Base-by-base conservation (phyloP, 345 rosid genomes). In the Schrenkiella parvula region DNA sequence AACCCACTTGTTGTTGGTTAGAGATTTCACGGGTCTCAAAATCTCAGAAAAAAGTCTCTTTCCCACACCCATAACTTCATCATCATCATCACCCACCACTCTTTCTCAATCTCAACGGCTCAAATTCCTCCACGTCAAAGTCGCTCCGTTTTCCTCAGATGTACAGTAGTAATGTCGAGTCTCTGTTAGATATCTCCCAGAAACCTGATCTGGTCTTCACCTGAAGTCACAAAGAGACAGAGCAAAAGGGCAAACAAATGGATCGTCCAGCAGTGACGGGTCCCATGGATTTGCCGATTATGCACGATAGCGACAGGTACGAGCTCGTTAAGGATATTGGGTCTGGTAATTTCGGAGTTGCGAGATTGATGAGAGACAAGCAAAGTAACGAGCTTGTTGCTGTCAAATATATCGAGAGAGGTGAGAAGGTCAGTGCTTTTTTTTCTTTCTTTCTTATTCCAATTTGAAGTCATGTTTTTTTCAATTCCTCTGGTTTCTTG, bases 401-500 rank as follows among this genome's bases (percentile, higher is more conserved):
- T 51, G 93, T 93, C 61, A 93, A 93, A 55, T 90, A 87, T 73
- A 93, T 93, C 53, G 97, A 89, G 83, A 86, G 98, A 81, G 98
- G 98, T 55, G 83, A 84, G 71, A 93, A 90, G 98, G 98, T 89
- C 35, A 77, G 60, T 64, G 32, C 41, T 48, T 18, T 22, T 62
- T 14, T 12, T 62, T 23, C 9, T 22, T 64, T 21, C 2, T 4
- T 58, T 0, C 21, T 28, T 3, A 23, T 23, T 12, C 35, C 6
- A 22, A 0, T n/a, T 43, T 43, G 18, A 2, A 0, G 1, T 22
- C n/a, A 15, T 43, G 15, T 17, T 32, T 58, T 11, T 17, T 32
- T 58, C 28, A 46, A 0, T 37, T 12, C 25, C 34, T 68, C 17
- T 39, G 4, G 0, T 28, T 60, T 50, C 22, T 61, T 50, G 41